A percentile compares a stretch with the other conserved stretches of the same genome.
These are phyloP conservation scores for Gymnopilus junonius DNA, from an alignment of 768 basidiomycete species.

Conservation along the genomic window DNA sequence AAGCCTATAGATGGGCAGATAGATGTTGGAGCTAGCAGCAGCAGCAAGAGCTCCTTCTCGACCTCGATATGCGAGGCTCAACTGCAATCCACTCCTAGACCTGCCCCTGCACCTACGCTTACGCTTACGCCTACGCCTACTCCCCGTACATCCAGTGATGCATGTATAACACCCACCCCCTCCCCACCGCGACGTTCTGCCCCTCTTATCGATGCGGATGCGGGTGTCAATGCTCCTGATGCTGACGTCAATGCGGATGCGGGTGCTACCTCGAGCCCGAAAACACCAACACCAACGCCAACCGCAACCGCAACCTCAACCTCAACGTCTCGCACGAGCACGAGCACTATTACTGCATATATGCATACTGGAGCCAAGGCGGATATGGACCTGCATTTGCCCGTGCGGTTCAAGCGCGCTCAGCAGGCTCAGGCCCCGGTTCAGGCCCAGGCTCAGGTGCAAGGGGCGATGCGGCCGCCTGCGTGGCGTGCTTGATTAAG, in stretches of 20 bases:
- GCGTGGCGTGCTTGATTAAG: no score
- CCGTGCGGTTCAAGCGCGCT: slow-evolving; percentile 7
- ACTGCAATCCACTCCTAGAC: neutral
- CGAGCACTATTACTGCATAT: neutral
- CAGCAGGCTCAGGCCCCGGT: no score
- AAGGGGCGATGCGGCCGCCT: no score
- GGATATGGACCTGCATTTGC: slow-evolving; percentile 1
- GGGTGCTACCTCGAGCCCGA: neutral
- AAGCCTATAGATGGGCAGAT: neutral
- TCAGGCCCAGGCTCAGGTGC: no score
- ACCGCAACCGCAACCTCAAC: neutral
- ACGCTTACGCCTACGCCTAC: neutral
- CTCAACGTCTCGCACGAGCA: neutral
- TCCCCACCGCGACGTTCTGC: neutral
- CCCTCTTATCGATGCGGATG: neutral
- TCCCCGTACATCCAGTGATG: neutral
- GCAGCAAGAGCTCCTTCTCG: slow-evolving; percentile 3
- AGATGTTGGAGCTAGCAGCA: no score
- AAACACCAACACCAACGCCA: no score
- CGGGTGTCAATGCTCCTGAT: no score
- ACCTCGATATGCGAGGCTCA: neutral
- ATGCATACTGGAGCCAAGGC: neutral
- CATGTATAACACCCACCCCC: neutral
- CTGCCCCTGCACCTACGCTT: neutral
- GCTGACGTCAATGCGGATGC: neutral